phyloP scores from a whole-genome alignment of 768 basidiomycete species.

The Leucogyrophana mollusca region DNA sequence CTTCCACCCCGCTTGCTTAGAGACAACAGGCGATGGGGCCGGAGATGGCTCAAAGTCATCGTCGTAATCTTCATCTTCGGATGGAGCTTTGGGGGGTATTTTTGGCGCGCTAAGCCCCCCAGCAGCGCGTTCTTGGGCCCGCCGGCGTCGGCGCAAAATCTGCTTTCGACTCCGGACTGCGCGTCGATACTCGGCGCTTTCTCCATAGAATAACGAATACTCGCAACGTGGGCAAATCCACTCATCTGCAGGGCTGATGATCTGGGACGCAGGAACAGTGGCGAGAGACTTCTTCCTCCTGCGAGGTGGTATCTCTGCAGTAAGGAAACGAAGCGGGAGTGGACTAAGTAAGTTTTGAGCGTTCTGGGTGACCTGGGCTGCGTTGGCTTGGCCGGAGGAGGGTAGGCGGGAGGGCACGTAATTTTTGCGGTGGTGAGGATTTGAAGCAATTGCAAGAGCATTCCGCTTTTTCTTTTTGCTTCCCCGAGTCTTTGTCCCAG shows the following conservation, averaged over 20 bases:
- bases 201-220: constrained; percentile 89
- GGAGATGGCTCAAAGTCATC: constrained; percentile 14
- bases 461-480: constrained; percentile 93
- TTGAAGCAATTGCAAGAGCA: constrained; percentile 87
- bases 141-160: constrained; percentile 66
- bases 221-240: constrained; percentile 97
- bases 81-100: constrained; percentile 14
- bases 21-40: constrained; percentile 5
- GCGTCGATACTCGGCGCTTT: constrained; percentile 60
- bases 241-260: constrained; percentile 72
- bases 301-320: constrained; percentile 62
- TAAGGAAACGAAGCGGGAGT: constrained; percentile 62
- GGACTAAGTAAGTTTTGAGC: constrained; percentile 56
- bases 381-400: constrained; percentile 38
- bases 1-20: constrained; percentile 13
- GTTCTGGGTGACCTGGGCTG: constrained; percentile 38
- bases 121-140: constrained; percentile 69
- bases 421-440: constrained; percentile 93
- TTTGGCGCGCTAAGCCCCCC: constrained; percentile 26
- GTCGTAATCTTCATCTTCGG: constrained; percentile 24
- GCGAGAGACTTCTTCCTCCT: constrained; percentile 26
- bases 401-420: constrained; percentile 87
- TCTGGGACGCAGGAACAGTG: constrained; percentile 27
- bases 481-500: constrained; percentile 23
- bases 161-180: constrained; percentile 75